Base-by-base conservation (phyloP, 2,329 filamentous ascomycete genomes). In the Colletotrichum shisoi region DNA sequence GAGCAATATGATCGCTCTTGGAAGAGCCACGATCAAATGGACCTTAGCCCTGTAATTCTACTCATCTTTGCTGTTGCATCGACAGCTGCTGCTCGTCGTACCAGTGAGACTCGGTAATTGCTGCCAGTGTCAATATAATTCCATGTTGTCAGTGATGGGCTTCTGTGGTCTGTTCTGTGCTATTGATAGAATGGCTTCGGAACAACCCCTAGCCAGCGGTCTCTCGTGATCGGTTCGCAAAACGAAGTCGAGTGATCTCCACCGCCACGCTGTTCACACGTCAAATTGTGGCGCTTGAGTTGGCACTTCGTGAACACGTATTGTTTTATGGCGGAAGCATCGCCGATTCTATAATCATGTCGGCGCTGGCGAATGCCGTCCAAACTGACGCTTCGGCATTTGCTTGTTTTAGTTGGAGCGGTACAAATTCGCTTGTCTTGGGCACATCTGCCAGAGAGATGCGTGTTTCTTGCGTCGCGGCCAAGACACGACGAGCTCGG, bases 381-480 rank as follows among this genome's bases (percentile, higher is more conserved):
- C 62, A 21, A 53, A 62, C 13, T 8, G 34, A 45, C 49, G 49
- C n/a, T 56, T 19, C 48, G 46, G 52, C 19, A 48, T 40, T 53
- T 46, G 45, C 48, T 67, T 24, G 40, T 39, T 53, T 53, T 57
- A 59, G 64, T 37, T 34, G 48, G 48, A 64, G 49, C 42, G 54
- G 34, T 54, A 67, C 61, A 12, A 27, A 19, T 39, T 56, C 40
- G 39, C 48, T 67, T 59, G 64, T 42, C 56, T 59, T 64, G 60
- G 54, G 24, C 31, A 62, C 56, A 42, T 37, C 19, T 66, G 49
- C 65, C 54, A 66, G 62, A 42, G 62, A 57, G 27, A 66, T 67
- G 62, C 66, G 57, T 67, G 62, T 46, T 62, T 44, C 44, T 52
- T 37, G 64, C 64, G 56, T 52, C 59, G 44, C 34, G 31, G 52